Percentiles rank a stretch among this genome's conserved stretches.
phyloP scores from a whole-genome alignment of 73 alveolate species.

The Paramecium biaurelia region DNA sequence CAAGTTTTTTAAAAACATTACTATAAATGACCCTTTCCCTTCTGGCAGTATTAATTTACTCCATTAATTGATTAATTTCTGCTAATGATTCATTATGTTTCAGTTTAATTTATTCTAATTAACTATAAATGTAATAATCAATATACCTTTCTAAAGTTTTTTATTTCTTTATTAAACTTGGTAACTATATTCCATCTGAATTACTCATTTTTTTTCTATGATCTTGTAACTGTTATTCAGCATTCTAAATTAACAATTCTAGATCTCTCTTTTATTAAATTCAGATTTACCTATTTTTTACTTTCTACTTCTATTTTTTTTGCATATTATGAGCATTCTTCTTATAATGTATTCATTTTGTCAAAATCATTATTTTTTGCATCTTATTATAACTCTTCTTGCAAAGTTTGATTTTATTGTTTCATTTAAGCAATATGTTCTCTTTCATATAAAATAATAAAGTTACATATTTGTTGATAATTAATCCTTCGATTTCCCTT shows the following conservation, averaged over 20 bases:
- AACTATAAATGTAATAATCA: not conserved
- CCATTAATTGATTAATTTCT: constrained; percentile 57
- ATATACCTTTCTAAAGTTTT: constrained; percentile 37
- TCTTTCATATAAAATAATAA: not conserved
- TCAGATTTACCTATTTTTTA: not conserved
- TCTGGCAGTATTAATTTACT: constrained; percentile 61
- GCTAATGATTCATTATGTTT: constrained; percentile 64
- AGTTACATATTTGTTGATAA: not conserved
- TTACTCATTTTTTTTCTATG: constrained; percentile 46
- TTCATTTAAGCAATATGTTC: constrained; percentile 1
- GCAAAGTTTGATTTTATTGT: not conserved
- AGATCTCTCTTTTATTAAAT: constrained; percentile 1
- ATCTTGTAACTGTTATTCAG: constrained; percentile 38
- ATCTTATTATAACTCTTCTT: not conserved
- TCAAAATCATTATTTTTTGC: constrained; percentile 32
- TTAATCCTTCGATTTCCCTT: not conserved
- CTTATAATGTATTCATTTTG: not conserved
- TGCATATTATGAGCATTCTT: constrained; percentile 33
- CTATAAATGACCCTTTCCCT: constrained; percentile 61
- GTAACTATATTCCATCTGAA: constrained; percentile 40
- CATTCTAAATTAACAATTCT: not conserved
- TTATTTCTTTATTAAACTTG: constrained; percentile 43
- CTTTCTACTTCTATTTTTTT: constrained; percentile 41
- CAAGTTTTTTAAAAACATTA: constrained; percentile 64
- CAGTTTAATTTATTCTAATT: constrained; percentile 57